phyloP scores from a whole-genome alignment of 208 protist species.

The Acanthamoeba pearcei region DNA sequence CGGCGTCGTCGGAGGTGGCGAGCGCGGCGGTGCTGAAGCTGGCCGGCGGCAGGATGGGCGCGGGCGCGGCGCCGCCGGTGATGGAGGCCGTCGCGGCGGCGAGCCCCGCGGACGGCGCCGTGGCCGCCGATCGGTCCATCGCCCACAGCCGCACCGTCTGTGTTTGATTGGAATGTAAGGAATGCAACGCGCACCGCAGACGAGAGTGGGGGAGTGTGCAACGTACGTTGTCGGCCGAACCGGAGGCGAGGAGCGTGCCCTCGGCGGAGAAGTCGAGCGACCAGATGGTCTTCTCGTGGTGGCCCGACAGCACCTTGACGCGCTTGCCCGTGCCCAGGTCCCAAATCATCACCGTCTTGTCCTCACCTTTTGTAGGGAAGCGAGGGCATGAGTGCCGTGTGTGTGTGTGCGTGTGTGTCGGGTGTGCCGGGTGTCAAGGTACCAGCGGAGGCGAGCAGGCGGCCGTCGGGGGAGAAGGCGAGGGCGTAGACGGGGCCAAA shows the following conservation, averaged over 20 bases:
- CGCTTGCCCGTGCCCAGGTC: slow-evolving; percentile 78
- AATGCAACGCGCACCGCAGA: background rate
- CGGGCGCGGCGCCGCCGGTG: background rate
- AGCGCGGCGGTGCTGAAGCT: background rate
- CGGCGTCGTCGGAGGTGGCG: background rate
- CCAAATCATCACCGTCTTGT: slow-evolving; percentile 79
- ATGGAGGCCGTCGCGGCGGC: background rate
- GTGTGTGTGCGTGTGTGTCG: background rate
- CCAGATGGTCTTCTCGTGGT: slow-evolving; percentile 83
- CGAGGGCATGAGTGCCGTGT: background rate
- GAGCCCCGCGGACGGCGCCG: background rate
- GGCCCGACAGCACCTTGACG: slow-evolving; percentile 78
- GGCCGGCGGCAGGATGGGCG: background rate
- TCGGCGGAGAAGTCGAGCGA: slow-evolving; percentile 86
- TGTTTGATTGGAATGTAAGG: slow-evolving; percentile 17
- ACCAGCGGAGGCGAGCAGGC: slow-evolving; percentile 72
- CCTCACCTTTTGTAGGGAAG: slow-evolving; percentile 61
- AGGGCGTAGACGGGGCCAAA: slow-evolving; percentile 80
- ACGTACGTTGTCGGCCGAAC: slow-evolving; percentile 79
- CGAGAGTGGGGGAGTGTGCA: background rate
- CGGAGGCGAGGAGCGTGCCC: slow-evolving; percentile 83
- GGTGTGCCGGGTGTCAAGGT: background rate
- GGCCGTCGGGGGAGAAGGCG: slow-evolving; percentile 86
- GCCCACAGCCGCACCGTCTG: slow-evolving; percentile 26
- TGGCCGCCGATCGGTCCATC: slow-evolving; percentile 6